Evolutionary conservation across 768 basidiomycete genomes (phyloP).

Genomic region (Myochromella boudieri): DNA sequence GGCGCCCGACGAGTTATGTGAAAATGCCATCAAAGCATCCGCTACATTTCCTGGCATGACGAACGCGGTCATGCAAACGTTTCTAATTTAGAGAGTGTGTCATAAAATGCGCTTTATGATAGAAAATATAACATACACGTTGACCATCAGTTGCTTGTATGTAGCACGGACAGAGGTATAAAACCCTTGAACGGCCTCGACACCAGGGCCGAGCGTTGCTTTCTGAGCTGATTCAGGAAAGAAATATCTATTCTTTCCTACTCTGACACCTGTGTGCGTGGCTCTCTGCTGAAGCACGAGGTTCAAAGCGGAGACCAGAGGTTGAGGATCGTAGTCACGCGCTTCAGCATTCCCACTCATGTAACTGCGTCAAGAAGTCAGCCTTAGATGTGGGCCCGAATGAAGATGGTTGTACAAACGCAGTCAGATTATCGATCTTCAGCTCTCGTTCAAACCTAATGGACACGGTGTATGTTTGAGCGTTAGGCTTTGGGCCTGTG

Average conservation of each 20-base stretch:
- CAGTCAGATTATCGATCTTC: conserved; percentile 28
- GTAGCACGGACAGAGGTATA: conserved; percentile 50
- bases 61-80: conserved; percentile 58
- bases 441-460: conserved; percentile 43
- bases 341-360: conserved; percentile 45
- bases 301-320: conserved; percentile 58
- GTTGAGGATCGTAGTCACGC: conserved; percentile 45
- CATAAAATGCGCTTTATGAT: background rate
- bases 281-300: conserved; percentile 54
- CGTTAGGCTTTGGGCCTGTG: conserved; percentile 29
- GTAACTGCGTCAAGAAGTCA: conserved; percentile 39
- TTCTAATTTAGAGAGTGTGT: conserved; percentile 26
- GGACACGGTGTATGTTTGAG: conserved; percentile 41
- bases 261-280: conserved; percentile 44
- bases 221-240: conserved; percentile 36
- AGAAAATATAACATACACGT: conserved; percentile 37
- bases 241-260: conserved; percentile 58
- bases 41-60: conserved; percentile 62
- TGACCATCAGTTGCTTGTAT: conserved; percentile 51
- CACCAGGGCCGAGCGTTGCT: conserved; percentile 29
- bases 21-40: conserved; percentile 52
- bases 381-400: background rate
- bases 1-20: conserved; percentile 36
- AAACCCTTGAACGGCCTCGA: conserved; percentile 45
- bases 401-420: conserved; percentile 24